Base-by-base conservation (phyloP, 169 alveolate species). In the Theileria parva region DNA sequence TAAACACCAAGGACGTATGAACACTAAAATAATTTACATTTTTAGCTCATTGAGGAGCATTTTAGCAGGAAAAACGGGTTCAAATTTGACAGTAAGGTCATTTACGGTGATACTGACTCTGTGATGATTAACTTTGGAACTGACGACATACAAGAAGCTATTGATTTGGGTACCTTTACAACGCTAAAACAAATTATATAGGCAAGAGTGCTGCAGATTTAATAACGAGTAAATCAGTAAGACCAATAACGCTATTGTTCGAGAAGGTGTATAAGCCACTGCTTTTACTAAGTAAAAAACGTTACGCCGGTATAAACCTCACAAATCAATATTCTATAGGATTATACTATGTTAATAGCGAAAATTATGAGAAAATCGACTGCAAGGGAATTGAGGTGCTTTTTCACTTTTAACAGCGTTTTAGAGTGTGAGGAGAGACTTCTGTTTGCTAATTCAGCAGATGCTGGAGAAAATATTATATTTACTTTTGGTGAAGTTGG, bases 81-180 rank as follows among this genome's bases (percentile, higher is more conserved):
- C 89, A 86, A 90, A 32, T 79, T 79, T 80, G 97, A 98, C 85
- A 95, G 99, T 3, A 83, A 91, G 28, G 99, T 97, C 34, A 94
- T 97, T 19, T 98, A 98, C 87, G 99, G 99, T 12, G 99, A 98
- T 86, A 98, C 99, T 17, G 99, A 98, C 88, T 97, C 99, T n/a
- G 99, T 98, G 7, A 97, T 98, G 99, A 97, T 98, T 60, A 94
- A 96, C 83, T 98, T 98, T 77, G 99, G 99, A 19, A 95, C 93
- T 11, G 84, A 87, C 27, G 83, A 88, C 34, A 84, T 88, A 34
- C 93, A 64, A 64, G 98, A 97, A 73, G 99, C 99, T 2, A 97
- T 98, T 97, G 75, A 90, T 30, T 91, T 96, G 68, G 68, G 68
- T 97, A 97, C 53, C 44, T 39, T 72, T 53, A 17, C 1, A 17